Percentiles rank a stretch among this genome's conserved stretches.
Conservation (phyloP, 1,284 basidiomycete species). For the Ceratobasidium sp. region DNA sequence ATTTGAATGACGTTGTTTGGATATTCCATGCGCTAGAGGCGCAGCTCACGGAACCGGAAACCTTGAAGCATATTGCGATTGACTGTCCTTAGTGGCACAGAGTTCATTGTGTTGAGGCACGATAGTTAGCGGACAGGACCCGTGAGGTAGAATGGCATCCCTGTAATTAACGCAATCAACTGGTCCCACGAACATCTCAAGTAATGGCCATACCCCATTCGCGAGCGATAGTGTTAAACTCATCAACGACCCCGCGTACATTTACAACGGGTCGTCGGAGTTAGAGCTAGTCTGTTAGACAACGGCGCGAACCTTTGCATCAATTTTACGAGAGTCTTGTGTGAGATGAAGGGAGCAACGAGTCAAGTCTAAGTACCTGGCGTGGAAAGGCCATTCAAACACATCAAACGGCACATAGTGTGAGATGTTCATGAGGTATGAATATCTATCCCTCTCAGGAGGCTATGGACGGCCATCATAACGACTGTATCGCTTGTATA, state of each 20-base stretch:
- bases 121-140: background rate
- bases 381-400: constrained; percentile 13
- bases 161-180: background rate
- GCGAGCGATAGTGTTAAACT: background rate
- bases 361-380: constrained; percentile 3
- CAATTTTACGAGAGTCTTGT: background rate
- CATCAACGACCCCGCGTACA: background rate
- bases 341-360: background rate
- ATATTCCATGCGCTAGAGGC: background rate
- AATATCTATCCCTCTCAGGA: constrained; percentile 22
- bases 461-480: constrained; percentile 9
- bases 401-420: constrained; percentile 16
- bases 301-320: background rate
- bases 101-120: background rate
- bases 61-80: constrained; percentile 7
- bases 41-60: background rate
- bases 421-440: background rate
- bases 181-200: background rate
- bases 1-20: background rate
- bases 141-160: background rate
- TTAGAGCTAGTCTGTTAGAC: background rate
- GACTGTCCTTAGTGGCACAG: background rate
- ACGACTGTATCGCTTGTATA: background rate
- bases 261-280: background rate
- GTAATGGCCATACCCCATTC: background rate